These are phyloP conservation scores for Neofusicoccum sp. DNA, from an alignment of 2,329 filamentous ascomycete genomes.

Conservation along the genomic window DNA sequence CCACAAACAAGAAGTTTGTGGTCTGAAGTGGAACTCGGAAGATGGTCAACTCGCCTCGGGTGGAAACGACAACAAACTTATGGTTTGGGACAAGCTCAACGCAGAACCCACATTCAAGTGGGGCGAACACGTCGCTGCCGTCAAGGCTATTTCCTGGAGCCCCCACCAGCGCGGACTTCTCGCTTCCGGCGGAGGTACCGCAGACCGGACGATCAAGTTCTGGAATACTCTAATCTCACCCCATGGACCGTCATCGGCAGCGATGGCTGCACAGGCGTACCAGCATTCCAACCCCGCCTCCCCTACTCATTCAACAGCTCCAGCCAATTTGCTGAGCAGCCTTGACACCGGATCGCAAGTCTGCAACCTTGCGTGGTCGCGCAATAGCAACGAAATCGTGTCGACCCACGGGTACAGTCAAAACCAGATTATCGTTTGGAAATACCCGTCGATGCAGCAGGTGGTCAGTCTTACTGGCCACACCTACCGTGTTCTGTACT, in stretches of 20 bases:
- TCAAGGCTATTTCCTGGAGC: slow-evolving; percentile 97
- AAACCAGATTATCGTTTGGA: slow-evolving; percentile 99
- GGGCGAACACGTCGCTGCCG: slow-evolving; percentile 89
- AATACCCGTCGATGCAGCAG: slow-evolving; percentile 97
- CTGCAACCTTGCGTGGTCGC: slow-evolving; percentile 97
- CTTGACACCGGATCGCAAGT: slow-evolving; percentile 97
- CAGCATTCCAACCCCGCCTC: slow-evolving; percentile 30
- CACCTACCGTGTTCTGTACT: slow-evolving; percentile 91
- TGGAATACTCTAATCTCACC: slow-evolving; percentile 90
- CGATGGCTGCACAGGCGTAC: slow-evolving; percentile 37
- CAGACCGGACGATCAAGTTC: slow-evolving; percentile 94
- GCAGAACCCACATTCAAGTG: slow-evolving; percentile 92
- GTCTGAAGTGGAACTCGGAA: slow-evolving; percentile 94
- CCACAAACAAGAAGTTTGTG: slow-evolving; percentile 98
- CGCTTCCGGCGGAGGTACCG: slow-evolving; percentile 94
- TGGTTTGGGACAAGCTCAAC: slow-evolving; percentile 97
- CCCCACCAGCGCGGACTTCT: slow-evolving; percentile 91
- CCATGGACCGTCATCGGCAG: slow-evolving; percentile 39
- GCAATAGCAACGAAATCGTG: slow-evolving; percentile 96
- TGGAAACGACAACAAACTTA: slow-evolving; percentile 97
- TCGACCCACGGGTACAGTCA: slow-evolving; percentile 96
- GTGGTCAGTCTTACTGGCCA: slow-evolving; percentile 93
- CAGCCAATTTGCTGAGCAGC: slow-evolving; percentile 62
- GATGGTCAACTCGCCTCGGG: slow-evolving; percentile 93
- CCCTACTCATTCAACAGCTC: slow-evolving; percentile 27